Percentiles rank a stretch among this genome's conserved stretches.
Evolutionary conservation across 768 basidiomycete genomes (phyloP).

Genomic region (Leccinellum luteum): DNA sequence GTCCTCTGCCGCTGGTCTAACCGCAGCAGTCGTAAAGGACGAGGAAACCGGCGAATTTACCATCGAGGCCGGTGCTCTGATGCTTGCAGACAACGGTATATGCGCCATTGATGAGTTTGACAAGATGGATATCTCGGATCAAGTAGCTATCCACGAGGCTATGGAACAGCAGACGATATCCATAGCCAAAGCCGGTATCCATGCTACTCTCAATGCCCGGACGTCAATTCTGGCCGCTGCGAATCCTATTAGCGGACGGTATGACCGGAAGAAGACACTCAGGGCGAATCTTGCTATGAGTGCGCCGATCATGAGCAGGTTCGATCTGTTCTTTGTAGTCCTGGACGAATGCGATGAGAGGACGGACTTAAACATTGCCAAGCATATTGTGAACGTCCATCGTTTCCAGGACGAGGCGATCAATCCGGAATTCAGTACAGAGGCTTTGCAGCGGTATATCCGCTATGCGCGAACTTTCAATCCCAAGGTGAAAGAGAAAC

Average conservation of each 20-base stretch:
- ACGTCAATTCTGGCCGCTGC: conserved; percentile 98
- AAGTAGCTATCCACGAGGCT: conserved; percentile 99
- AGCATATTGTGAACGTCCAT: conserved; percentile 97
- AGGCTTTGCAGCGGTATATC: conserved; percentile 94
- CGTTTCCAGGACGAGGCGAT: conserved; percentile 94
- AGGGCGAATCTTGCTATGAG: conserved; percentile 96
- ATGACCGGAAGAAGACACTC: conserved; percentile 91
- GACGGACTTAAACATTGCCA: conserved; percentile 89
- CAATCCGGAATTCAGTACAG: conserved; percentile 95
- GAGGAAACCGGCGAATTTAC: conserved; percentile 99
- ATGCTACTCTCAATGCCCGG: conserved; percentile 95
- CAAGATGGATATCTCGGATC: conserved; percentile 99
- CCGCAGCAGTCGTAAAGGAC: conserved; percentile 96
- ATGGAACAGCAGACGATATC: conserved; percentile 99
- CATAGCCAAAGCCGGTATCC: conserved; percentile 98
- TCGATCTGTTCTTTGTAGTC: conserved; percentile 97
- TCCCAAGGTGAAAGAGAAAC: conserved; percentile 65
- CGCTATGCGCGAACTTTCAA: conserved; percentile 96
- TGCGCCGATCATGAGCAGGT: conserved; percentile 98
- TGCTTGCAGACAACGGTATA: conserved; percentile 99
- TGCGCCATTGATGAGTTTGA: conserved; percentile 99
- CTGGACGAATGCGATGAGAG: conserved; percentile 95
- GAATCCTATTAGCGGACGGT: conserved; percentile 95
- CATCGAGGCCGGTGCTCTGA: conserved; percentile 97
- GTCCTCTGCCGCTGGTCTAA: conserved; percentile 97